Percentiles rank a stretch among this genome's conserved stretches.
phyloP scores from a whole-genome alignment of 2,329 filamentous ascomycete genomes.

The Alternaria sp. region DNA sequence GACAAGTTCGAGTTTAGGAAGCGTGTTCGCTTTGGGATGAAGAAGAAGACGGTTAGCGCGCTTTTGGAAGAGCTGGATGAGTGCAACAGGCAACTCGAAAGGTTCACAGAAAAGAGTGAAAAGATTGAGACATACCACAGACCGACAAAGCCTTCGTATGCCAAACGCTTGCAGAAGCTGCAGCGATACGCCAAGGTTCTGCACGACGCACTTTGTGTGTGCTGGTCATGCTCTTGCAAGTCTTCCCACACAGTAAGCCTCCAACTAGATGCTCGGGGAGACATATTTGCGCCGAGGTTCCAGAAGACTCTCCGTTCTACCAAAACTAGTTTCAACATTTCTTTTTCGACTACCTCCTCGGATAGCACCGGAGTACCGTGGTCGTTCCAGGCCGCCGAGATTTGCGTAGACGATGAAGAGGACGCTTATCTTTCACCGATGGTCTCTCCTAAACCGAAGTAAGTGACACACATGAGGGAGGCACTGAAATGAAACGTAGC shows the following conservation, averaged over 20 bases:
- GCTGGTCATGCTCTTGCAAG: slow-evolving; percentile 49
- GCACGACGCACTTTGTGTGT: slow-evolving; percentile 40
- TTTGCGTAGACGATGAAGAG: slow-evolving; percentile 42
- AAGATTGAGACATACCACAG: slow-evolving; percentile 50
- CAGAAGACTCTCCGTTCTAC: slow-evolving; percentile 22
- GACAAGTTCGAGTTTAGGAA: slow-evolving; percentile 50
- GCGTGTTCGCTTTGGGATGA: slow-evolving; percentile 49
- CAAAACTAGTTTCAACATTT: slow-evolving; percentile 47
- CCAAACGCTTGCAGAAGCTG: slow-evolving; percentile 44
- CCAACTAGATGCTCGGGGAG: slow-evolving; percentile 43
- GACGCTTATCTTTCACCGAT: slow-evolving; percentile 20
- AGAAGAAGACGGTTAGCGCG: slow-evolving; percentile 49
- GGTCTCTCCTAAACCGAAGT: slow-evolving; percentile 30
- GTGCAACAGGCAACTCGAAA: slow-evolving; percentile 52
- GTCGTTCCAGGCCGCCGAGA: slow-evolving; percentile 47
- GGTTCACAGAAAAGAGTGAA: slow-evolving; percentile 51
- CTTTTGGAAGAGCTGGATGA: slow-evolving; percentile 49
- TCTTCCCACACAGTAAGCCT: slow-evolving; percentile 46
- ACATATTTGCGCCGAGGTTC: slow-evolving; percentile 32
- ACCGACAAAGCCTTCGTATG: slow-evolving; percentile 47
- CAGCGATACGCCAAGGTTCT: slow-evolving; percentile 47
- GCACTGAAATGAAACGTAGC: too few species aligned
- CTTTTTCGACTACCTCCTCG: slow-evolving; percentile 37
- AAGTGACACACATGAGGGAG: slow-evolving; percentile 8
- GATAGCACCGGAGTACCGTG: slow-evolving; percentile 30